Percentiles rank a stretch among this genome's conserved stretches.
Evolutionary conservation across 2,329 filamentous ascomycete species (phyloP).

Genomic region (Pseudohalonectria lignicola): DNA sequence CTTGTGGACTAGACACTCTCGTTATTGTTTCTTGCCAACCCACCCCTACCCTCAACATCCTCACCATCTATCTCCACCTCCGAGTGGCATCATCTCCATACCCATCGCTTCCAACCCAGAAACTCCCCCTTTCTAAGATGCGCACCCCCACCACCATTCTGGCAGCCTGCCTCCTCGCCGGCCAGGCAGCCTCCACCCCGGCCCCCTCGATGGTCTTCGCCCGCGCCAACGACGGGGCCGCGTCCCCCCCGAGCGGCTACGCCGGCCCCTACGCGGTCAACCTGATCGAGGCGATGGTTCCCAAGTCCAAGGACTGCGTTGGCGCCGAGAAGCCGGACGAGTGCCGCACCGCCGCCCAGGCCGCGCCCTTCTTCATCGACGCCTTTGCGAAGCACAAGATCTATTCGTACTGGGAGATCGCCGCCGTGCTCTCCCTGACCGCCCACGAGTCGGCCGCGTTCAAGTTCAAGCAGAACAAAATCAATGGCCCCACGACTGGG

Average conservation of each 20-base stretch:
- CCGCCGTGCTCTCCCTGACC: conserved; percentile 60
- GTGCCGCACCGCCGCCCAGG: conserved; percentile 55
- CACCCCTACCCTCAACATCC: too few species aligned
- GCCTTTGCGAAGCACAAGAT: conserved; percentile 49
- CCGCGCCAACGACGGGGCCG: neutral
- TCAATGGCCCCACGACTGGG: conserved; percentile 19
- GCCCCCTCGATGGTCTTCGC: neutral
- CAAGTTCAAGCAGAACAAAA: conserved; percentile 59
- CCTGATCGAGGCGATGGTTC: conserved; percentile 43
- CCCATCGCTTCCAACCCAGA: too few species aligned
- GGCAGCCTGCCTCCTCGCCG: neutral
- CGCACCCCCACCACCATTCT: neutral
- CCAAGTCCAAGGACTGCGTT: conserved; percentile 41
- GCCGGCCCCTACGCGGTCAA: conserved; percentile 15
- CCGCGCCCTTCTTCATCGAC: conserved; percentile 42
- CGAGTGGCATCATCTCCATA: too few species aligned
- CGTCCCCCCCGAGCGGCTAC: neutral
- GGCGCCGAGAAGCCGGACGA: conserved; percentile 36
- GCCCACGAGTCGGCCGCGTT: conserved; percentile 61
- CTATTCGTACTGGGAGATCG: conserved; percentile 45
- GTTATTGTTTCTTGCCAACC: too few species aligned
- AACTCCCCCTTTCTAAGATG: too few species aligned
- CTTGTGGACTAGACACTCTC: too few species aligned
- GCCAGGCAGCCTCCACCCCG: neutral
- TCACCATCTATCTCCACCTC: too few species aligned